Evolutionary conservation across 345 rosid species (phyloP), one percentile per base, ranked within the genome.

Genomic region (Populus euphratica): DNA sequence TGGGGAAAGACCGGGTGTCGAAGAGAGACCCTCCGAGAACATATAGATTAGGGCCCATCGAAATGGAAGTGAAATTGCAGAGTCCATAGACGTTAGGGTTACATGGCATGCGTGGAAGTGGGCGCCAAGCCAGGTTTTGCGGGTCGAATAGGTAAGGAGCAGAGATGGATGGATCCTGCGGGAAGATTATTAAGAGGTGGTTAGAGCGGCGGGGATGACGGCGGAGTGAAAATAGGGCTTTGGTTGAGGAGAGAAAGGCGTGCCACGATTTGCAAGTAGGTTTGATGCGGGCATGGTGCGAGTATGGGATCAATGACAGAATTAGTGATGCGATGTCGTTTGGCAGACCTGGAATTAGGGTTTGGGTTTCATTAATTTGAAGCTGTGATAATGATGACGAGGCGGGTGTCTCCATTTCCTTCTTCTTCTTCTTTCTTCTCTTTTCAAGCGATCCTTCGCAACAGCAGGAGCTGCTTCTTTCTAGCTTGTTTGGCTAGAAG

Each of bases 1-100:
- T 82, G 63, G 99, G 99, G 73, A 81, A 93, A 6, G 99, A 88
- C 7, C 99, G 93, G 1, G 94, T 84, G 56, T 94, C 98, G 72
- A 94, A 94, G 36, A 88, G 91, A 35, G 96, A 93, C 0, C 99
- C 98, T 5, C 99, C 99, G 49, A 95, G 90, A 16, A 93, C 91
- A 68, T 91, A 95, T 66, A 95, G 85, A 68, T 78, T 44, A 10
- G 87, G 85, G 7, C 95, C 96, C 6, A 95, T 81, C 21, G 90
- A 84, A 12, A 95, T 68, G 47, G 98, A 85, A 73, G 87, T 88
- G 91, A 95, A 95, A 78, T 95, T 95, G 83, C 96, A 91, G 81
- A 89, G 99, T 6, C 97, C 94, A 80, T 93, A 95, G 20, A 86
- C 90, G 79, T 89, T 85, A 33, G 92, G 99, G 64, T 91, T 91